Conservation (phyloP, 78 protist species). For the slime mould (Dictyostelium discoideum) region DNA sequence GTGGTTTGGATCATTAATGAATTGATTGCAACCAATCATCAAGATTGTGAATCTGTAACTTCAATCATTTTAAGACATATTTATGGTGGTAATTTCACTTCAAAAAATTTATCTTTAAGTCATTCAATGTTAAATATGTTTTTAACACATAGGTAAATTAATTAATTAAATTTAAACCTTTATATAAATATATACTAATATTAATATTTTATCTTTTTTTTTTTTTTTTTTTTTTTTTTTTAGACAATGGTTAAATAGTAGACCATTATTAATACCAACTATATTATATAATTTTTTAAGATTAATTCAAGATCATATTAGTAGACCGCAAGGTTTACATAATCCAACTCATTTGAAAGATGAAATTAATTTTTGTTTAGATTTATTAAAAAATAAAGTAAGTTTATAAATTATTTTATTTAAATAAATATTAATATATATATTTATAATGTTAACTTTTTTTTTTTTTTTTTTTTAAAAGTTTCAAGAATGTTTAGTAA, state of each 20-base stretch:
- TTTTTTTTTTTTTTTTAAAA: neutral
- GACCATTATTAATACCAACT: conserved; percentile 54
- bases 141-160: conserved; percentile 13
- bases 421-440: neutral
- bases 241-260: conserved; percentile 37
- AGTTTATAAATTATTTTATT: neutral
- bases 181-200: no score
- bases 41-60: conserved; percentile 60
- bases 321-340: conserved; percentile 11
- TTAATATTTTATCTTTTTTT: neutral
- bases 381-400: conserved; percentile 60
- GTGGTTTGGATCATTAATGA: conserved; percentile 59
- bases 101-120: conserved; percentile 39
- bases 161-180: no score
- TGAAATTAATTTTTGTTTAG: conserved; percentile 65
- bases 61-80: conserved; percentile 53
- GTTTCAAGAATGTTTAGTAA: conserved; percentile 70
- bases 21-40: conserved; percentile 16
- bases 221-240: neutral
- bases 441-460: neutral
- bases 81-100: conserved; percentile 48
- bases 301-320: conserved; percentile 74
- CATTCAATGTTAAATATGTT: conserved; percentile 26
- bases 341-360: neutral
- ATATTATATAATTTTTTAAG: conserved; percentile 51